phyloP scores from a whole-genome alignment of 2,329 filamentous ascomycete species.

The Xylaria sp. region DNA sequence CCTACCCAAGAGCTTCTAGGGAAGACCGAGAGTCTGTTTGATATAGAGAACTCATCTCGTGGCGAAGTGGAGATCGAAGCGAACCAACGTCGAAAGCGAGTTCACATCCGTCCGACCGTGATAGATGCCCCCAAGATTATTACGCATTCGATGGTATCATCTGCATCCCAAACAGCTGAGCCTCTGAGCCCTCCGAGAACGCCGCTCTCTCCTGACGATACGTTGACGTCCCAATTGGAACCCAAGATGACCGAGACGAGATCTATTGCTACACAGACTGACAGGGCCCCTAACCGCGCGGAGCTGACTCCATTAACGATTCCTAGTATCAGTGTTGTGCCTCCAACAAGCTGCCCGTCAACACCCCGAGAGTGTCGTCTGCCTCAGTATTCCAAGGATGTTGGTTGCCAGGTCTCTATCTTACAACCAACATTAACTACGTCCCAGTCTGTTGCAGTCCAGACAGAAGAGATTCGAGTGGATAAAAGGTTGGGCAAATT shows the following conservation, averaged over 20 bases:
- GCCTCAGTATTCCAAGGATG: constrained; percentile 82
- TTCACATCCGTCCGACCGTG: constrained; percentile 58
- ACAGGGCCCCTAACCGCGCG: constrained; percentile 38
- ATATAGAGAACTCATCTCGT: constrained; percentile 52
- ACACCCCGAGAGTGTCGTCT: constrained; percentile 76
- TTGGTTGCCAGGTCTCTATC: constrained; percentile 77
- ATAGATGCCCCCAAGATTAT: constrained; percentile 52
- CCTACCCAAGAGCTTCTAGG: constrained; percentile 51
- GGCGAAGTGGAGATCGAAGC: constrained; percentile 68
- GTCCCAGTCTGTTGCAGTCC: constrained; percentile 63
- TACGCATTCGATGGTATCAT: constrained; percentile 64
- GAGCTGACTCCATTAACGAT: constrained; percentile 56
- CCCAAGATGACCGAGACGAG: constrained; percentile 49
- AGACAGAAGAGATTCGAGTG: constrained; percentile 90
- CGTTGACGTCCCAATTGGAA: constrained; percentile 45
- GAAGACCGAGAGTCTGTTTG: constrained; percentile 47
- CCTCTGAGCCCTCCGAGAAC: constrained; percentile 70
- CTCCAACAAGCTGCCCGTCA: constrained; percentile 81
- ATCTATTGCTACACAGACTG: constrained; percentile 68
- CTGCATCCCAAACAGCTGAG: constrained; percentile 65
- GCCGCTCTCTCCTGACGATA: constrained; percentile 58
- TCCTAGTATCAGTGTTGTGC: constrained; percentile 89
- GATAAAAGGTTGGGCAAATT: constrained; percentile 78
- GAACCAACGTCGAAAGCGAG: constrained; percentile 74
- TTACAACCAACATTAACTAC: constrained; percentile 48